Base-by-base conservation (phyloP, 306 rosid species). In the Aeschynomene evenia region DNA sequence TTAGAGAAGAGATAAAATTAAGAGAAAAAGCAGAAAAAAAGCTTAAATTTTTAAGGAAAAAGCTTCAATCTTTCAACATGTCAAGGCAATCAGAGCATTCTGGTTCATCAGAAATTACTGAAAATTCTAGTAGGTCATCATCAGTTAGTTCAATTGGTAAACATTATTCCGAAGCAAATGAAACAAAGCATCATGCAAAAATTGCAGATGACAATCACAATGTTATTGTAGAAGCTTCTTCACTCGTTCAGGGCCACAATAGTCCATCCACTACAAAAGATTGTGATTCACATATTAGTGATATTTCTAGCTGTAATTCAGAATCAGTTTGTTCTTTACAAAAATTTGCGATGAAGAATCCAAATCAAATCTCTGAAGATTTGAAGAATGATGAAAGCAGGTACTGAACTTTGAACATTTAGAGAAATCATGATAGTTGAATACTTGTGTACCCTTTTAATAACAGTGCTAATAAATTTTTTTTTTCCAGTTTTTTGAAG, bases 1-100 rank as follows among this genome's bases (percentile, higher is more conserved):
- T 93, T 6, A 85, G 74, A 55, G 77, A 85, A 69, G 96, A 88
- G 90, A 82, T 70, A 16, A 79, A 74, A 36, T 43, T 83, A 57
- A 90, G 82, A 83, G 79, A 88, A 63, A 88, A 57, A 82, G 90
- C 94, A 12, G 86, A 88, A 74, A 90, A 71, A 77, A 93, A 80
- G 88, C 94, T 90, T 50, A 73, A 48, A 29, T 66, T 71, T 59
- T 78, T 93, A 23, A 90, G 37, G 81, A 84, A 76, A 28, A 90
- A 82, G 87, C 82, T 90, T 76, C 78, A 77, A 50, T 82, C 88
- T 74, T 77, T 82, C 42, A 76, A 73, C 57, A 63, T 58, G 51
- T 64, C 73, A 51, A 75, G 65, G 54, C 66, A 81, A 60, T 76
- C 83, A 51, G 85, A 56, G 29, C 81, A 77, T 43, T 81, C 84